Evolutionary conservation across 768 basidiomycete species (phyloP).

Genomic region (Gloeophyllum trabeum): DNA sequence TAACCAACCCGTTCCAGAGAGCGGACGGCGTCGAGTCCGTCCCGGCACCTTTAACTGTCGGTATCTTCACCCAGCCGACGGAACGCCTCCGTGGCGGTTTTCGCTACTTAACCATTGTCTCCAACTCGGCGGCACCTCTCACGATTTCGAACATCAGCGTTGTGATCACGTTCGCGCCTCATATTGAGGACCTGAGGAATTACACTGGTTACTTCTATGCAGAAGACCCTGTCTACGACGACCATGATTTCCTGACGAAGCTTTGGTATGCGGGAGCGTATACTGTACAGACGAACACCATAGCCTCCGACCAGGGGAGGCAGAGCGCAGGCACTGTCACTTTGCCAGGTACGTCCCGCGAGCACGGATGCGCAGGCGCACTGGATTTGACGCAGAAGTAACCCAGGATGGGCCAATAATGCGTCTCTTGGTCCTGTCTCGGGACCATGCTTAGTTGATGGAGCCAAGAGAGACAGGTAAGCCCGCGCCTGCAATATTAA

Average conservation of each 20-base stretch:
- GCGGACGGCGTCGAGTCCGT: background rate
- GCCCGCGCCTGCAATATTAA: background rate
- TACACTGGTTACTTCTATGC: slow-evolving; percentile 12
- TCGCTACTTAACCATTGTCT: slow-evolving; percentile 9
- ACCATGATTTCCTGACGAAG: slow-evolving; percentile 8
- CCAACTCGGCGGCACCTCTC: slow-evolving; percentile 2
- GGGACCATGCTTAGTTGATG: slow-evolving; percentile 8
- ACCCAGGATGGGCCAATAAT: slow-evolving; percentile 1
- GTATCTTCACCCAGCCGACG: background rate
- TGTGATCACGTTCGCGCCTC: slow-evolving; percentile 8
- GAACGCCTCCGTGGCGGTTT: slow-evolving; percentile 5
- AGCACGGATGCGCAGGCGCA: background rate
- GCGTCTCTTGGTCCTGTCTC: slow-evolving; percentile 3
- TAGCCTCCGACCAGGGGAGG: slow-evolving; percentile 3
- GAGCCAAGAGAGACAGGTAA: slow-evolving; percentile 11
- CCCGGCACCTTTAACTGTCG: background rate
- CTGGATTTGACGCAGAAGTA: background rate
- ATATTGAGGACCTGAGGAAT: slow-evolving; percentile 7
- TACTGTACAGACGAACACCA: slow-evolving; percentile 11
- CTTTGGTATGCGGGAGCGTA: slow-evolving; percentile 14
- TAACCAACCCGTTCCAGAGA: background rate
- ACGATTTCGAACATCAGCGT: slow-evolving; percentile 6
- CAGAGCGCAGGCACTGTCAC: background rate
- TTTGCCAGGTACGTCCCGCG: background rate
- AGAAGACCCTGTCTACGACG: slow-evolving; percentile 1